A percentile compares a stretch with the other conserved stretches of the same genome.
Conservation (phyloP, 1,284 basidiomycete species). For the Ceratorhiza oryzae-sativae region DNA sequence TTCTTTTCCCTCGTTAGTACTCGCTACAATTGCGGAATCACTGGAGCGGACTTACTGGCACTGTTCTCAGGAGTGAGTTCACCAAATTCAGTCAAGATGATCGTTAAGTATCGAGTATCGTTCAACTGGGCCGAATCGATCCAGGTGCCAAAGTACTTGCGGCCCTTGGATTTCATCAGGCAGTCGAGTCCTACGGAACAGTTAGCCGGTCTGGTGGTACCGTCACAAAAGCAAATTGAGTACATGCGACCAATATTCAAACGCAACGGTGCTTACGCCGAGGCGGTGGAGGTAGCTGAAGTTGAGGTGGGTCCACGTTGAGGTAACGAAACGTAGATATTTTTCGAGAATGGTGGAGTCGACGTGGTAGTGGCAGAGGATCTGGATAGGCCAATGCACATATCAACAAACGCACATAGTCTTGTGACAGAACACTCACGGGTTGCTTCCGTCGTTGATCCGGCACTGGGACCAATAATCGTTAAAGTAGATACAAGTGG, state of each 20-base stretch:
- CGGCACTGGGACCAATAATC: slow-evolving; percentile 25
- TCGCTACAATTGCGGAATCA: not conserved
- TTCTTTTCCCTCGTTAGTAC: slow-evolving; percentile 8
- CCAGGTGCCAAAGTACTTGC: slow-evolving; percentile 39
- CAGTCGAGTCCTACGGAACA: slow-evolving; percentile 46
- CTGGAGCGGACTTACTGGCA: slow-evolving; percentile 18
- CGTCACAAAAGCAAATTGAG: not conserved
- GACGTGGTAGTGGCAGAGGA: no score
- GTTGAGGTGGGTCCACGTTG: no score
- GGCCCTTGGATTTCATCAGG: slow-evolving; percentile 47
- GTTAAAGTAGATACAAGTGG: slow-evolving; percentile 11
- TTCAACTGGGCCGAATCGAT: slow-evolving; percentile 13
- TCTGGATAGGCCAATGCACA: no score
- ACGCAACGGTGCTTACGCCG: not conserved
- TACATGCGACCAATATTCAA: no score
- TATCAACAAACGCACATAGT: no score
- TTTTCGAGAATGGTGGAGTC: no score
- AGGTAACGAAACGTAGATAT: no score
- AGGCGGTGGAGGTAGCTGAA: not conserved
- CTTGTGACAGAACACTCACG: not conserved
- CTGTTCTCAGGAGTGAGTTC: slow-evolving; percentile 39
- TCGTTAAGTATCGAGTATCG: slow-evolving; percentile 1
- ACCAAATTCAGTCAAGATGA: slow-evolving; percentile 36
- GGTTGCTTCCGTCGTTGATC: not conserved
- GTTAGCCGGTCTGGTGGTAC: not conserved